These are phyloP conservation scores for Eucalyptus sp. DNA, from an alignment of 345 rosid species.

Conservation along the genomic window DNA sequence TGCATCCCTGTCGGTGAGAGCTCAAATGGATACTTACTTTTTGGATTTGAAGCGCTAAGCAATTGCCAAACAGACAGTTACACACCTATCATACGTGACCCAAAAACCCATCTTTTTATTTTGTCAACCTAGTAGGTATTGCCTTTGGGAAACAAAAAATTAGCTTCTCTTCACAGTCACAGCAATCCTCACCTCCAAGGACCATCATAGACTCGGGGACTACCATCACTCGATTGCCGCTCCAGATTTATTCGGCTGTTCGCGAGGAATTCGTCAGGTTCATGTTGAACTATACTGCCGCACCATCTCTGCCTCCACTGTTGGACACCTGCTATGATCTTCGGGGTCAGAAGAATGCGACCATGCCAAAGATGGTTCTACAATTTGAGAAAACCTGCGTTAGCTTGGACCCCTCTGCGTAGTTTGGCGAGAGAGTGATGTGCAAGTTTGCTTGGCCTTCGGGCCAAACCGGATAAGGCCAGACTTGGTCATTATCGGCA, in stretches of 20 bases:
- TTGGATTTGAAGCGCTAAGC: neutral
- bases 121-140: conserved; percentile 1
- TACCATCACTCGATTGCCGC: neutral
- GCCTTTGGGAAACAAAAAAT: neutral
- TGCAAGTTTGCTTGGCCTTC: conserved; percentile 17
- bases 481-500: conserved; percentile 9
- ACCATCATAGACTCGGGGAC: conserved; percentile 15
- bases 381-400: neutral
- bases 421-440: neutral
- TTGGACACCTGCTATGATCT: conserved; percentile 7
- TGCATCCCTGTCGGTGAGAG: conserved; percentile 8
- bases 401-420: neutral
- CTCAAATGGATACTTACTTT: conserved; percentile 3
- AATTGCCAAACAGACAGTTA: neutral
- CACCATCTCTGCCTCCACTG: neutral
- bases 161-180: neutral
- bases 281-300: neutral
- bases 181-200: neutral
- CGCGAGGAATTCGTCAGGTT: neutral
- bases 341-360: neutral
- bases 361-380: neutral
- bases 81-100: neutral
- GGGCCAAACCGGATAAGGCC: neutral
- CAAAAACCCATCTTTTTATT: neutral
- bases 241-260: neutral